These are phyloP conservation scores for Aspergillus flavus DNA, from an alignment of 2,329 filamentous ascomycete genomes.

Conservation along the genomic window DNA sequence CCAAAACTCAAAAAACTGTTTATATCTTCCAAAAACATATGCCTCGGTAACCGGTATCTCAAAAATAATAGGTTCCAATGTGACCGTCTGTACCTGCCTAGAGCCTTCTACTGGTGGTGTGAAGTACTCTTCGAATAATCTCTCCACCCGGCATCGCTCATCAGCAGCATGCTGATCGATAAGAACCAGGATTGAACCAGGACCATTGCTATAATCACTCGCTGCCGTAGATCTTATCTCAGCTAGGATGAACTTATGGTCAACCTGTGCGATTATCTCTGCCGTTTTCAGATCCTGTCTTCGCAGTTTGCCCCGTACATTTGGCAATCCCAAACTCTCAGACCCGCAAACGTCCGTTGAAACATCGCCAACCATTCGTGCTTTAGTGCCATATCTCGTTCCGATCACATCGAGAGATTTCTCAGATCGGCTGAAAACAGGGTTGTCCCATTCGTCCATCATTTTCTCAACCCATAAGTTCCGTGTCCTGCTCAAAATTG, in stretches of 20 bases:
- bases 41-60: slow-evolving; percentile 65
- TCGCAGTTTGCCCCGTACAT: slow-evolving; percentile 54
- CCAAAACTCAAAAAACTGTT: slow-evolving; percentile 68
- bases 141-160: slow-evolving; percentile 80
- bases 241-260: slow-evolving; percentile 83
- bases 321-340: slow-evolving; percentile 28
- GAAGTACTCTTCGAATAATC: slow-evolving; percentile 63
- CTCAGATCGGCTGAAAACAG: slow-evolving; percentile 64
- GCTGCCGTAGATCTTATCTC: slow-evolving; percentile 50
- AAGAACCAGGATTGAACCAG: slow-evolving; percentile 61
- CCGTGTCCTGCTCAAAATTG: slow-evolving; percentile 12
- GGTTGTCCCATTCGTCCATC: slow-evolving; percentile 71
- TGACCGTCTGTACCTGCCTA: slow-evolving; percentile 26
- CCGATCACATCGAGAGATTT: slow-evolving; percentile 43
- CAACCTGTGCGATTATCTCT: slow-evolving; percentile 77
- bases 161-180: slow-evolving; percentile 96
- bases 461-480: slow-evolving; percentile 64
- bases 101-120: slow-evolving; percentile 10
- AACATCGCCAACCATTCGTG: slow-evolving; percentile 23
- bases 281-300: slow-evolving; percentile 63
- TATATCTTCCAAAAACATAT: slow-evolving; percentile 58
- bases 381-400: slow-evolving; percentile 15
- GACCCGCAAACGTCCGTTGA: slow-evolving; percentile 26
- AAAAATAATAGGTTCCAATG: slow-evolving; percentile 59
- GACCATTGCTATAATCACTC: neutral